Conservation (phyloP, 192 early-diverging fungal genomes). For the Oehlia diaphana region DNA sequence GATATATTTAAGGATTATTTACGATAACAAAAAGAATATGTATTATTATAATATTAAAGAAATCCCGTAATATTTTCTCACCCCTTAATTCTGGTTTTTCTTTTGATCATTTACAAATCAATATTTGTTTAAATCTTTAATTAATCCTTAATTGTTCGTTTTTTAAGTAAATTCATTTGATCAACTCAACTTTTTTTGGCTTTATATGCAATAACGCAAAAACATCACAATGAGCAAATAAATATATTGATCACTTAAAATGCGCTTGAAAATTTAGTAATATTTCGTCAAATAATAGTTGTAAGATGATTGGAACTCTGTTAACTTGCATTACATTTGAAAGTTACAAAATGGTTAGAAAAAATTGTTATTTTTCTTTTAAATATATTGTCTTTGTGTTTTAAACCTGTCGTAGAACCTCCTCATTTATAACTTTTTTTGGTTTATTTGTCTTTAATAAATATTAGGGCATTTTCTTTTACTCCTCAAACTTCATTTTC, state of each 20-base stretch:
- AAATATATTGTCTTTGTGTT: neutral
- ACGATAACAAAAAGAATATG: too few species aligned
- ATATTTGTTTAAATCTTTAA: too few species aligned
- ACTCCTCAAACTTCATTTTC: neutral
- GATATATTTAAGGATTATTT: too few species aligned
- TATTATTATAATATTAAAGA: too few species aligned
- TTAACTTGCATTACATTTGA: neutral
- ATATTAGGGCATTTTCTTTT: too few species aligned
- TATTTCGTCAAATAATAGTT: neutral
- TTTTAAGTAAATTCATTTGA: slow-evolving; percentile 1
- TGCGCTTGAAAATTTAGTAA: neutral
- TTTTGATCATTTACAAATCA: too few species aligned
- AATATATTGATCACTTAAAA: slow-evolving; percentile 3
- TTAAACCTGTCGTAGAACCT: neutral
- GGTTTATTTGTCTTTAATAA: neutral
- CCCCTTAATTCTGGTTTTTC: too few species aligned
- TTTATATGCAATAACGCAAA: neutral
- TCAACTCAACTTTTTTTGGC: neutral
- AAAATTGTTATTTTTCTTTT: neutral
- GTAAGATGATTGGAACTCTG: neutral
- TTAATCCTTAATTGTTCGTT: too few species aligned
- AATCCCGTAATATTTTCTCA: too few species aligned
- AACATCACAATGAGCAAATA: neutral
- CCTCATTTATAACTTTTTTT: neutral
- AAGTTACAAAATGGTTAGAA: neutral